phyloP scores from a whole-genome alignment of 208 protist genomes.

The Entamoeba dispar region DNA sequence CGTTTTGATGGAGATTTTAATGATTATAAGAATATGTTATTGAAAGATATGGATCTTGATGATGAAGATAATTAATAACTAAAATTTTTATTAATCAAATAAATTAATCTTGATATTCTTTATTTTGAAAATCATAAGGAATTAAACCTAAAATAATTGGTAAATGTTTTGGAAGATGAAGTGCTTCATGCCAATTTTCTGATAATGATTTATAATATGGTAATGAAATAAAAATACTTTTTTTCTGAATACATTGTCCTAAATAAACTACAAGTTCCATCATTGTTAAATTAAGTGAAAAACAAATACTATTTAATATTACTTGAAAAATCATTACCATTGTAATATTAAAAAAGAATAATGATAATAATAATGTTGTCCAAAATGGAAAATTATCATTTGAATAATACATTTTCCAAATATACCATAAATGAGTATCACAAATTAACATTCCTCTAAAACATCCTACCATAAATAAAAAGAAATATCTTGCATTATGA shows the following conservation, averaged over 20 bases:
- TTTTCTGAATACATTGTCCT: background rate
- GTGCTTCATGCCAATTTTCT: background rate
- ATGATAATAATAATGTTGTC: background rate
- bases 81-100: background rate
- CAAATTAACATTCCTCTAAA: background rate
- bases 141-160: background rate
- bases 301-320: background rate
- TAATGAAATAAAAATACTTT: background rate
- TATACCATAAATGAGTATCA: background rate
- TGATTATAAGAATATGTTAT: slow-evolving; percentile 12
- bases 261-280: background rate
- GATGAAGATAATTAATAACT: background rate
- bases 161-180: background rate
- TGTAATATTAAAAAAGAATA: background rate
- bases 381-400: background rate
- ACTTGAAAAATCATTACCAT: background rate
- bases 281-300: background rate
- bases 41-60: background rate
- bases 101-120: too few species aligned
- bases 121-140: background rate
- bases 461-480: background rate
- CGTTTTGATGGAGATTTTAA: slow-evolving; percentile 13
- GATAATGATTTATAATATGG: background rate
- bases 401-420: background rate
- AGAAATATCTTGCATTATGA: background rate